Conservation (phyloP, 108 stramenopile genomes). For the Discostella stelligeroides region DNA sequence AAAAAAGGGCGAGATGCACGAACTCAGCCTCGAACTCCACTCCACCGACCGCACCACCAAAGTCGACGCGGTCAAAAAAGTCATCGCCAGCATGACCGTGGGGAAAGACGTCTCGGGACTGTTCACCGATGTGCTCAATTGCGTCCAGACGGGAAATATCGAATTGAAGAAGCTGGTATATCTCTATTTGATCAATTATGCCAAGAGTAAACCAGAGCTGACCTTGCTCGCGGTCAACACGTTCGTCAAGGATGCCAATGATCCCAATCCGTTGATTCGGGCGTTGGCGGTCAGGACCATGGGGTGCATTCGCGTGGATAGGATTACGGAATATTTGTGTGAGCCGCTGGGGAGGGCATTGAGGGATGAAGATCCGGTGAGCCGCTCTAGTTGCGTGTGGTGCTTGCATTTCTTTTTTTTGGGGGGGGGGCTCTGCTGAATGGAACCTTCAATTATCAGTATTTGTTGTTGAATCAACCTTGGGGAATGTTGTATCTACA, state of each 20-base stretch:
- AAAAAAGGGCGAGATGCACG: slow-evolving; percentile 99
- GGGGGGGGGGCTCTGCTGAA: too few species aligned
- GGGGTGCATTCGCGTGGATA: slow-evolving; percentile 99
- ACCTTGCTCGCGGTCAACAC: slow-evolving; percentile 99
- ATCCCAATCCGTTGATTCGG: slow-evolving; percentile 98
- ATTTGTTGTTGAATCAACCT: too few species aligned
- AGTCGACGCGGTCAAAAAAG: slow-evolving; percentile 99
- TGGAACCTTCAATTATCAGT: too few species aligned
- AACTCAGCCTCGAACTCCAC: slow-evolving; percentile 95
- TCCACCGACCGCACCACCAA: slow-evolving; percentile 92
- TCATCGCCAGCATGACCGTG: slow-evolving; percentile 99
- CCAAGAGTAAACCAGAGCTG: slow-evolving; percentile 98
- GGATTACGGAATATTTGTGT: slow-evolving; percentile 99
- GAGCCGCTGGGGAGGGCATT: slow-evolving; percentile 93
- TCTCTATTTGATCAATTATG: slow-evolving; percentile 99
- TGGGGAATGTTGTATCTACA: too few species aligned
- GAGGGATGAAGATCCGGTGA: slow-evolving; percentile 91
- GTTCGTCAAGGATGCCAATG: slow-evolving; percentile 98
- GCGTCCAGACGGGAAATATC: slow-evolving; percentile 99
- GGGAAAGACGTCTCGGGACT: slow-evolving; percentile 98
- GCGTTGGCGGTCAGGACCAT: slow-evolving; percentile 99
- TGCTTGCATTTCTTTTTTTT: background rate
- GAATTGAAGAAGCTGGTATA: slow-evolving; percentile 99
- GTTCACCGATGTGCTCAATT: slow-evolving; percentile 98
- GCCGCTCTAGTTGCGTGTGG: background rate